Percentiles rank a stretch among this genome's conserved stretches.
Evolutionary conservation across 129 eudicot genomes (phyloP).

Genomic region (Deinandra increscens): DNA sequence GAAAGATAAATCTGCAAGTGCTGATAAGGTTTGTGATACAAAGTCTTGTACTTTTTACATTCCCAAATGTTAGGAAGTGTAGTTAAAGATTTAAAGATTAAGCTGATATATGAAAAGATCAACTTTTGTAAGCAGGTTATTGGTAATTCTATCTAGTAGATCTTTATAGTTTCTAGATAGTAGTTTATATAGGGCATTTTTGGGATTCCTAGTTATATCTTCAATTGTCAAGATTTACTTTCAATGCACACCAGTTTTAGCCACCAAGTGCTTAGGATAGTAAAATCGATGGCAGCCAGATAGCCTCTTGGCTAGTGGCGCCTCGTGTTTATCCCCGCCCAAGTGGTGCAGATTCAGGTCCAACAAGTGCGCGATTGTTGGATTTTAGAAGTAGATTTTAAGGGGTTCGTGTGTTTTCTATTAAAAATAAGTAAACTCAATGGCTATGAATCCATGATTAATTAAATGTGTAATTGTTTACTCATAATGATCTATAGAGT

Average conservation of each 20-base stretch:
- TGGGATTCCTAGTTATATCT: not conserved
- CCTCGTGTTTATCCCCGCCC: too few species aligned
- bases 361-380: too few species aligned
- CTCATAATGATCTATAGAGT: not conserved
- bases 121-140: not conserved
- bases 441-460: not conserved
- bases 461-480: not conserved
- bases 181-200: not conserved
- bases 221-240: conserved; percentile 13
- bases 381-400: too few species aligned
- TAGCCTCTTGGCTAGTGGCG: too few species aligned
- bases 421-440: too few species aligned
- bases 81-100: not conserved
- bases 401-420: too few species aligned
- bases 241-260: not conserved
- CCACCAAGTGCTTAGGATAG: not conserved
- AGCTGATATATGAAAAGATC: not conserved
- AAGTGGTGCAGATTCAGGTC: too few species aligned
- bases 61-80: not conserved
- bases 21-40: conserved; percentile 47
- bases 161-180: conserved; percentile 1
- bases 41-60: not conserved
- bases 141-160: not conserved
- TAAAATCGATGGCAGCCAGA: not conserved
- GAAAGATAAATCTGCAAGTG: conserved; percentile 40